A percentile compares a stretch with the other conserved stretches of the same genome.
Evolutionary conservation across 208 protist species (phyloP).

Genomic region (Crithidia brevicula): DNA sequence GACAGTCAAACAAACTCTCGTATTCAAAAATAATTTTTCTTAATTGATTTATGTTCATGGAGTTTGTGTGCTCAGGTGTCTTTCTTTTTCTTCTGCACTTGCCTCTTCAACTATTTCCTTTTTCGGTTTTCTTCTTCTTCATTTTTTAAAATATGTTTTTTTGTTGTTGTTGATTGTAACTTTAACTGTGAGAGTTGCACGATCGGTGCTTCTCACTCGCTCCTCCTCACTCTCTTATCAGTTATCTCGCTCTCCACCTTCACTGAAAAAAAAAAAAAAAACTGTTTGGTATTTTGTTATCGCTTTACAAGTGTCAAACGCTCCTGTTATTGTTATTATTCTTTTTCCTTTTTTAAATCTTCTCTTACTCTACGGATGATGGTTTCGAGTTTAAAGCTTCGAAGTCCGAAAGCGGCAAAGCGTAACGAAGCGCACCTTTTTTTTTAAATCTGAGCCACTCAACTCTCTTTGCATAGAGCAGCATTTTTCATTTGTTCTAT

Average conservation of each 20-base stretch:
- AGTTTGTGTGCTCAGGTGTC: background rate
- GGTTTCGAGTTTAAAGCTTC: no score
- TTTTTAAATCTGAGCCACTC: no score
- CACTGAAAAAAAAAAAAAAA: background rate
- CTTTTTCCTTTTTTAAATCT: slow-evolving; percentile 12
- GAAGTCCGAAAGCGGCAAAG: no score
- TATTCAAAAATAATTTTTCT: background rate
- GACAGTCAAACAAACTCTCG: background rate
- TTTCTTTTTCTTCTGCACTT: background rate
- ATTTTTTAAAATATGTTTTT: no score
- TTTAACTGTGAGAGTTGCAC: no score
- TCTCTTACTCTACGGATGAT: slow-evolving; percentile 21
- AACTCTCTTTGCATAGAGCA: no score
- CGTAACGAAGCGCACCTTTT: no score
- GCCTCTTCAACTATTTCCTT: background rate
- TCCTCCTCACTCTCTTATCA: background rate
- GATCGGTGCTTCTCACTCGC: no score
- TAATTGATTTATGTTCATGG: background rate
- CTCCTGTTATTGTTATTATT: slow-evolving; percentile 3
- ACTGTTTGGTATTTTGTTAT: no score
- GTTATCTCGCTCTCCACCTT: background rate
- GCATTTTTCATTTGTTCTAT: background rate
- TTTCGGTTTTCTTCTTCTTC: background rate
- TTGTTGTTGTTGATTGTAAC: no score
- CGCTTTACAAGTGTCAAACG: no score